Evolutionary conservation across 2,329 filamentous ascomycete species (phyloP), one percentile per base, ranked within the genome.

Genomic region (Triangularia setosa): DNA sequence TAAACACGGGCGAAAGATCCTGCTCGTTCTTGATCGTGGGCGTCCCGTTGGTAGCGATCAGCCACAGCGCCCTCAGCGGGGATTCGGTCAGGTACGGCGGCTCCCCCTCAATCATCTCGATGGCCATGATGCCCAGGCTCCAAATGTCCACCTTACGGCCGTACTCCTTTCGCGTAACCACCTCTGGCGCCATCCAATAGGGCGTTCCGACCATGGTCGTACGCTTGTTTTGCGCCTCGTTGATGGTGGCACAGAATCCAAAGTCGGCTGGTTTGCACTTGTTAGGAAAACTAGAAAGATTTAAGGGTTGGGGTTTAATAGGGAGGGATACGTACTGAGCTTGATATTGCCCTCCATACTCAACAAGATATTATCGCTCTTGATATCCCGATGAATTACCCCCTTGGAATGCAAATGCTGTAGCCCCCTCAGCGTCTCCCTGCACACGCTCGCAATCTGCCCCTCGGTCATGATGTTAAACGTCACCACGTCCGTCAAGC

Each of bases 101-200:
- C 77, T 98, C 95, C 75, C 94, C 95, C 79, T 98, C 95, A 69
- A 99, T 97, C 95, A 99, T 99, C 78, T 99, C 95, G 73, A 99
- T 98, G 7, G 95, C 93, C 95, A 99, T 98, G 79, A 99, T 99
- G 65, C 95, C 95, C 54, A 99, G 81, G 65, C 92, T 96, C 95
- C 95, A 99, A 71, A 99, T 97, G 74, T 99, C 95, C 62, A 99
- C 94, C 78, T 98, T 99, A 68, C 94, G 90, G 69, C 95, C 95
- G 78, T 99, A 99, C 79, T 98, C 95, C 77, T 98, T 98, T 52
- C 93, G 85, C 6, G 93, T 98, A 27, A 99, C 95, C 23, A 99
- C 94, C 78, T 99, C 95, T 3, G 95, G 95, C 1, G 95, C 95
- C 95, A 99, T 99, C 95, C 95, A 99, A 78, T 99, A 99, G 1